Percentiles rank a stretch among this genome's conserved stretches.
phyloP scores from a whole-genome alignment of 2,329 filamentous ascomycete genomes.

The Aspergillus sp. region DNA sequence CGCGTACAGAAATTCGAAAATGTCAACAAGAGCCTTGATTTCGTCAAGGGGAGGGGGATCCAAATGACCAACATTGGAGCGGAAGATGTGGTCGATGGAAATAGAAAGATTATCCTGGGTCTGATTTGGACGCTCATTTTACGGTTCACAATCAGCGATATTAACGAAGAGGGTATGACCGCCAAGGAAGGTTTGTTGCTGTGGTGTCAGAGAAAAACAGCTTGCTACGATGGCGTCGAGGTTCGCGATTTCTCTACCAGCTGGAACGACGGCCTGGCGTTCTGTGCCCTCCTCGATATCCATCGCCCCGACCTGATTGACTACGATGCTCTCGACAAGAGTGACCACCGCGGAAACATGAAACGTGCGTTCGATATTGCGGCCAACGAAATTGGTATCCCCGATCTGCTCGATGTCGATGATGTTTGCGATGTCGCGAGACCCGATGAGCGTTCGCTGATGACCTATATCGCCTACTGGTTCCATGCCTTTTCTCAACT shows the following conservation, averaged over 20 bases:
- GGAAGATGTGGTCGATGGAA: slow-evolving; percentile 96
- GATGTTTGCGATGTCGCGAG: slow-evolving; percentile 96
- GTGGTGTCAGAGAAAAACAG: slow-evolving; percentile 98
- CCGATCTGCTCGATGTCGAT: slow-evolving; percentile 90
- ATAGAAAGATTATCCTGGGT: slow-evolving; percentile 93
- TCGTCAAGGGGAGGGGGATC: slow-evolving; percentile 82
- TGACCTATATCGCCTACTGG: slow-evolving; percentile 99
- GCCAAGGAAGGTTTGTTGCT: slow-evolving; percentile 91
- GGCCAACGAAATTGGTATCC: slow-evolving; percentile 92
- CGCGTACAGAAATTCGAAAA: slow-evolving; percentile 97
- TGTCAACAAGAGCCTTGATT: slow-evolving; percentile 90
- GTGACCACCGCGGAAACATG: slow-evolving; percentile 93
- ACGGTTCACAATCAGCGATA: slow-evolving; percentile 96
- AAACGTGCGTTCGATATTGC: slow-evolving; percentile 96
- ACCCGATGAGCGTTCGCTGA: slow-evolving; percentile 90
- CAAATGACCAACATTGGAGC: slow-evolving; percentile 98
- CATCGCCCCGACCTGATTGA: slow-evolving; percentile 96
- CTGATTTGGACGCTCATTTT: slow-evolving; percentile 98
- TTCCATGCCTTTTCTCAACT: slow-evolving; percentile 99
- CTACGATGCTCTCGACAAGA: slow-evolving; percentile 90
- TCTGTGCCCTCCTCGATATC: slow-evolving; percentile 93
- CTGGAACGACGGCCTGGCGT: slow-evolving; percentile 96
- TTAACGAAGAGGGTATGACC: slow-evolving; percentile 95
- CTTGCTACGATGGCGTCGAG: slow-evolving; percentile 95
- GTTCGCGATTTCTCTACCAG: slow-evolving; percentile 90